Percentiles rank a stretch among this genome's conserved stretches.
Evolutionary conservation across 2,329 filamentous ascomycete species (phyloP).

Genomic region (Colletotrichum filicis): DNA sequence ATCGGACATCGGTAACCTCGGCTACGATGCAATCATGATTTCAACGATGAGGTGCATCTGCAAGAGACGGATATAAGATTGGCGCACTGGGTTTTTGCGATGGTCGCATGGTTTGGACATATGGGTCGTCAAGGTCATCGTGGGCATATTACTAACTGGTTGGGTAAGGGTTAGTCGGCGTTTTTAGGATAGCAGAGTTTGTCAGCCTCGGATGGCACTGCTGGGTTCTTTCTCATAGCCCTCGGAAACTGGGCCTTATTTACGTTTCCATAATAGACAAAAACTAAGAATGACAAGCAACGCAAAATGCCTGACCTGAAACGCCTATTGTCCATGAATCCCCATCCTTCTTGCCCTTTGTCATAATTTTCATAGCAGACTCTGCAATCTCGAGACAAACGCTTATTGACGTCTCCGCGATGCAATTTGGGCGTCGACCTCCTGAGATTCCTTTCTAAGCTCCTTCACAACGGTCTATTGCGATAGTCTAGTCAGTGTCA

Average conservation of each 20-base stretch:
- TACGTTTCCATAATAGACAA: conserved; percentile 27
- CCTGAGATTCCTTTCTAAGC: conserved; percentile 66
- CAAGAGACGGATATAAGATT: neutral
- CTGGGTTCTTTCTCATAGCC: neutral
- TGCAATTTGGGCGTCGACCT: conserved; percentile 54
- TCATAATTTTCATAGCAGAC: conserved; percentile 6
- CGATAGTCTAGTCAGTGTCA: neutral
- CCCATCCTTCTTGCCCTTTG: neutral
- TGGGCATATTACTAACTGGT: conserved; percentile 6
- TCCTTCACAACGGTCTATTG: conserved; percentile 69
- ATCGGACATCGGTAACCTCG: conserved; percentile 57
- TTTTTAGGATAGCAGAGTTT: conserved; percentile 4
- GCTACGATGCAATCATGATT: neutral
- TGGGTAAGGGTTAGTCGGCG: conserved; percentile 12
- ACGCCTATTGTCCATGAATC: conserved; percentile 7
- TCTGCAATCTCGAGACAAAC: neutral
- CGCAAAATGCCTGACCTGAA: conserved; percentile 12
- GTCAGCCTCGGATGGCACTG: neutral
- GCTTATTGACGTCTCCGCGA: conserved; percentile 38
- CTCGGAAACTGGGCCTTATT: conserved; percentile 19
- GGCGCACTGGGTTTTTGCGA: conserved; percentile 13
- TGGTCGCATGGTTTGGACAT: conserved; percentile 24
- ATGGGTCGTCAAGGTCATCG: conserved; percentile 22
- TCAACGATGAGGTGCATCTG: conserved; percentile 12
- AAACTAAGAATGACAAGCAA: neutral